Conservation (phyloP, 164 flowering plant species). For the Liriodendron chinense region DNA sequence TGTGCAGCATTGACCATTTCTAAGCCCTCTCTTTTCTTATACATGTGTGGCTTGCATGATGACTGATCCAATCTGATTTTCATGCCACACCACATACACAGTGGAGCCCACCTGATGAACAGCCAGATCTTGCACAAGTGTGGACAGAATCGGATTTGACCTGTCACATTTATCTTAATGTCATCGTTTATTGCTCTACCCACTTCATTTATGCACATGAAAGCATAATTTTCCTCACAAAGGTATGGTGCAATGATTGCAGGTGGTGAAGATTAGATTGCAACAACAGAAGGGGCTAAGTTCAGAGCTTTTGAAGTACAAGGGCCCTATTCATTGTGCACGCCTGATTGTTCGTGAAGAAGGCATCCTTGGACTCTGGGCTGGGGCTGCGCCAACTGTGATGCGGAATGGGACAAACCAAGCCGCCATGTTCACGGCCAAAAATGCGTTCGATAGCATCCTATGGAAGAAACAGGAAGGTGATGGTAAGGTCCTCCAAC, state of each 20-base stretch:
- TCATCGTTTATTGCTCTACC: background rate
- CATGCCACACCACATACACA: no score
- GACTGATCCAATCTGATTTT: no score
- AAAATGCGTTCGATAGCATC: slow-evolving; percentile 69
- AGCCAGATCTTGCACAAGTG: background rate
- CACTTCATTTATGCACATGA: background rate
- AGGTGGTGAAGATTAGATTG: slow-evolving; percentile 96
- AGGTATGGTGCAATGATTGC: slow-evolving; percentile 17
- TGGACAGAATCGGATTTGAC: background rate
- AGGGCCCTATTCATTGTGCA: slow-evolving; percentile 95
- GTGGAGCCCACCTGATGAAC: no score
- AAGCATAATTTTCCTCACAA: background rate
- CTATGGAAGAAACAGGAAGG: slow-evolving; percentile 97
- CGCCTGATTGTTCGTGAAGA: slow-evolving; percentile 80
- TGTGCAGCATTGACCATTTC: no score
- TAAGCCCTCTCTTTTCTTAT: no score
- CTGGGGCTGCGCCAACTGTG: slow-evolving; percentile 95
- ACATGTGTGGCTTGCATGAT: no score
- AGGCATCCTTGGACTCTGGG: slow-evolving; percentile 89
- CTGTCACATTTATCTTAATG: background rate
- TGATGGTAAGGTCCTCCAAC: slow-evolving; percentile 77
- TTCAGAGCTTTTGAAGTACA: slow-evolving; percentile 78
- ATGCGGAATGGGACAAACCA: slow-evolving; percentile 99
- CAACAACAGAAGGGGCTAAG: slow-evolving; percentile 94
- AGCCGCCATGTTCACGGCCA: slow-evolving; percentile 96